These are phyloP conservation scores for Hymenotorrendiella dingleyae DNA, from an alignment of 2,329 filamentous ascomycete species.

Conservation along the genomic window DNA sequence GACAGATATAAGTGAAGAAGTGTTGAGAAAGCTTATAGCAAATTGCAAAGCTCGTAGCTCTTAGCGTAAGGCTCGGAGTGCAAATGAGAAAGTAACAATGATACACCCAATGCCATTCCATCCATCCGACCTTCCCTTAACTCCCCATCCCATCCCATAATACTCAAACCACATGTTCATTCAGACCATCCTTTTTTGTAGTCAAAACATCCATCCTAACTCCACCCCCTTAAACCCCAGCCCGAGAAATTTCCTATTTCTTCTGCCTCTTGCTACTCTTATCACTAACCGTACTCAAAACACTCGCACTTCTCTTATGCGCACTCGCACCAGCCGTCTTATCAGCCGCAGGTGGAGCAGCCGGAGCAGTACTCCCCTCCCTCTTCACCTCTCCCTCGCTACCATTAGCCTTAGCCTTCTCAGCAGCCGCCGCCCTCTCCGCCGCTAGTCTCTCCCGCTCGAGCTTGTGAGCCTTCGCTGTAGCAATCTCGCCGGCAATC, in stretches of 20 bases:
- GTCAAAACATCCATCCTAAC: too few relatives aligned
- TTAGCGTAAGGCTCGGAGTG: too few relatives aligned
- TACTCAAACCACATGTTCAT: too few relatives aligned
- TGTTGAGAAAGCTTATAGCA: too few relatives aligned
- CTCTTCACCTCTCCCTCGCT: conserved; percentile 36
- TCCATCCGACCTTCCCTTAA: too few relatives aligned
- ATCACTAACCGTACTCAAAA: conserved; percentile 65
- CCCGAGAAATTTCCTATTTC: conserved; percentile 34
- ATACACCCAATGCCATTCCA: too few relatives aligned
- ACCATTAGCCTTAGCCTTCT: conserved; percentile 52
- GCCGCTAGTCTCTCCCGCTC: conserved; percentile 33
- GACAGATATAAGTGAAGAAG: too few relatives aligned
- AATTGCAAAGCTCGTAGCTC: too few relatives aligned
- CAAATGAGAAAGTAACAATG: too few relatives aligned
- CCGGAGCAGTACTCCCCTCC: conserved; percentile 34
- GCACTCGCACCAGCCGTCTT: conserved; percentile 59
- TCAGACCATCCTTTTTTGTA: too few relatives aligned
- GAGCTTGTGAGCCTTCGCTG: conserved; percentile 50
- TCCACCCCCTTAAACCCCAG: too few relatives aligned
- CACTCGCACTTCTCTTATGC: conserved; percentile 79
- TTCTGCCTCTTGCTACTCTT: conserved; percentile 45
- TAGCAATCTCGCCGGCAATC: conserved; percentile 63
- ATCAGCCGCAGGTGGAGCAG: conserved; percentile 57
- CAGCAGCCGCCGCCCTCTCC: conserved; percentile 23
- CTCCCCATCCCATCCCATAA: too few relatives aligned